Evolutionary conservation across 768 basidiomycete genomes (phyloP).

Genomic region (Termitomyces bulborhizus): DNA sequence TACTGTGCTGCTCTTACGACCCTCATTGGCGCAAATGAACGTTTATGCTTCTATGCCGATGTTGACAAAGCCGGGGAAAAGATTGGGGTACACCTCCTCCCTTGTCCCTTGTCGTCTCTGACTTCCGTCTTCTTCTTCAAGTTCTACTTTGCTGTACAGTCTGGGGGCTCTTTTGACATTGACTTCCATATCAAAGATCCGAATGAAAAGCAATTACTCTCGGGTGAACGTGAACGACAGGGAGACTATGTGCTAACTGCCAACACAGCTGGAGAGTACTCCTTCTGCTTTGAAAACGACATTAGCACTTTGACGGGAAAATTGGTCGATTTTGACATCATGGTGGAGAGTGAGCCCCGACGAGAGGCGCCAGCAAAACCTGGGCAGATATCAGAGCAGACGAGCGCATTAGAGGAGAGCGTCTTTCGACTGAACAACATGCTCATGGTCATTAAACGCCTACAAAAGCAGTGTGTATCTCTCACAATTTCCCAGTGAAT

Average conservation of each 20-base stretch:
- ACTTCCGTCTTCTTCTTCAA: slow-evolving; percentile 25
- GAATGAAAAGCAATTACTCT: slow-evolving; percentile 78
- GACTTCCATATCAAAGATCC: slow-evolving; percentile 94
- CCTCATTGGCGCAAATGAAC: slow-evolving; percentile 68
- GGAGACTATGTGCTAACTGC: slow-evolving; percentile 98
- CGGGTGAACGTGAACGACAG: slow-evolving; percentile 84
- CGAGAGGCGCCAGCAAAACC: slow-evolving; percentile 85
- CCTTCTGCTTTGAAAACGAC: slow-evolving; percentile 99
- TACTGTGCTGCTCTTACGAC: slow-evolving; percentile 74
- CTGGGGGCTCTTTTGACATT: slow-evolving; percentile 94
- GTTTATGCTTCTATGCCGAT: slow-evolving; percentile 91
- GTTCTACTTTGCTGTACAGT: slow-evolving; percentile 99
- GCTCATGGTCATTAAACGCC: slow-evolving; percentile 84
- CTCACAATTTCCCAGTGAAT: background rate
- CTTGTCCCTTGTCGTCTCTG: background rate
- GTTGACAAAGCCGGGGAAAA: slow-evolving; percentile 95
- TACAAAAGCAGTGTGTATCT: slow-evolving; percentile 84
- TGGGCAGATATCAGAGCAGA: slow-evolving; percentile 87
- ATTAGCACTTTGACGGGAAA: slow-evolving; percentile 94
- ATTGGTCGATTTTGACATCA: slow-evolving; percentile 92
- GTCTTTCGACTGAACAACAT: slow-evolving; percentile 86
- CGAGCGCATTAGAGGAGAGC: slow-evolving; percentile 90
- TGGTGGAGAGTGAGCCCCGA: slow-evolving; percentile 97
- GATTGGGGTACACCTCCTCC: slow-evolving; percentile 58
- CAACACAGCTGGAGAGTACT: slow-evolving; percentile 82